phyloP scores from a whole-genome alignment of 495 filamentous ascomycete genomes.

The Hypoxylon lienhwacheense region DNA sequence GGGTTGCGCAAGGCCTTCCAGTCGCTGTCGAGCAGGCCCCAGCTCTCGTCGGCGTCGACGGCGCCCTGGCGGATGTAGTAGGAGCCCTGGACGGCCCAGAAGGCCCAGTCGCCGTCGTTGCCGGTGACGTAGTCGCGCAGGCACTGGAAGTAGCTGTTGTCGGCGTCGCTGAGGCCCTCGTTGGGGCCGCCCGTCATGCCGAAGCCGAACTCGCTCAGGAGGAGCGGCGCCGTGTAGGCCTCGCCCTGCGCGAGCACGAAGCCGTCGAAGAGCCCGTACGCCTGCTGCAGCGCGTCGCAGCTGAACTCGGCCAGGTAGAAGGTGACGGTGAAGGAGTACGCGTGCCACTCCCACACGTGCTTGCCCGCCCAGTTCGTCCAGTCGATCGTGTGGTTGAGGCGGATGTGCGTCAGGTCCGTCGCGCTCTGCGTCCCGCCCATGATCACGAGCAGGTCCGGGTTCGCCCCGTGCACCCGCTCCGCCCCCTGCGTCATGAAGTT shows the following conservation, averaged over 20 bases:
- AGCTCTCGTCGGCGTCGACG: slow-evolving; percentile 49
- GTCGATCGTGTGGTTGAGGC: slow-evolving; percentile 41
- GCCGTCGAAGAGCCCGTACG: slow-evolving; percentile 45
- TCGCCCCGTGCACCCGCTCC: slow-evolving; percentile 44
- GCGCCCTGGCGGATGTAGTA: slow-evolving; percentile 52
- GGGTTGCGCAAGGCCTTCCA: slow-evolving; percentile 52
- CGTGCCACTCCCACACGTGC: slow-evolving; percentile 57
- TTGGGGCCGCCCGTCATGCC: slow-evolving; percentile 46
- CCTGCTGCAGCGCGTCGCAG: slow-evolving; percentile 44
- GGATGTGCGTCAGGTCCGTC: slow-evolving; percentile 50
- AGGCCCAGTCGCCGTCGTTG: slow-evolving; percentile 55
- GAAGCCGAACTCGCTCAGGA: slow-evolving; percentile 55
- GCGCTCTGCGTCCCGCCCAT: slow-evolving; percentile 50
- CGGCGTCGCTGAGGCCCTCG: slow-evolving; percentile 40
- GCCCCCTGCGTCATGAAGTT: slow-evolving; percentile 46
- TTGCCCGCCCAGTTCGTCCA: slow-evolving; percentile 46
- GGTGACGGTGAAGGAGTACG: slow-evolving; percentile 53
- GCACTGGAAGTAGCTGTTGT: slow-evolving; percentile 46
- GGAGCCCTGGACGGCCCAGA: slow-evolving; percentile 54
- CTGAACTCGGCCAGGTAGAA: slow-evolving; percentile 42
- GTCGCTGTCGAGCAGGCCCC: slow-evolving; percentile 47
- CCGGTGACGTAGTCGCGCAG: slow-evolving; percentile 47
- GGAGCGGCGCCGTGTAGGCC: slow-evolving; percentile 50
- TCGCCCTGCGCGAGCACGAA: slow-evolving; percentile 50
- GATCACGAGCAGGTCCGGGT: slow-evolving; percentile 49